Evolutionary conservation across 352 stramenopile genomes (phyloP).

Genomic region (Aphanomyces stellatus): DNA sequence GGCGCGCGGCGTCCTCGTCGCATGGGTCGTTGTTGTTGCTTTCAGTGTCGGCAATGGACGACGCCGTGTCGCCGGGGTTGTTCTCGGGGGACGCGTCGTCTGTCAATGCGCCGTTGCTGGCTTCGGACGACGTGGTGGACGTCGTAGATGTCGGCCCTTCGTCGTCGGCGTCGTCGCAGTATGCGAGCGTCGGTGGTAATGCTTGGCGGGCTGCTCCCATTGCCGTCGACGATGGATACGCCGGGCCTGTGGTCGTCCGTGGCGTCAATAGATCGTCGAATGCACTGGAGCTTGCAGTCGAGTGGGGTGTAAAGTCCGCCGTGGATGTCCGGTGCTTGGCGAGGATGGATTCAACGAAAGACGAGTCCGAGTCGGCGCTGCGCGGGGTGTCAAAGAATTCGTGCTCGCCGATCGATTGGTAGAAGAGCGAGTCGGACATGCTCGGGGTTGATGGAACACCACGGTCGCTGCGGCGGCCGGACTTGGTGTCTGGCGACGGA

Average conservation of each 20-base stretch:
- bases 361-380: background rate
- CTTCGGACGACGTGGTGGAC: background rate
- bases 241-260: too few relatives aligned
- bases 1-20: background rate
- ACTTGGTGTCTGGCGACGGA: background rate
- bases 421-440: slow-evolving; percentile 3
- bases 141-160: background rate
- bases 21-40: background rate
- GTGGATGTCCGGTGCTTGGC: background rate
- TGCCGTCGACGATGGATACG: background rate
- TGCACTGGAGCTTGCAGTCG: background rate
- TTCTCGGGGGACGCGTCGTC: background rate
- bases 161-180: background rate
- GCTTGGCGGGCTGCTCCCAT: too few relatives aligned
- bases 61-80: background rate
- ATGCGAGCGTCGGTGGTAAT: background rate
- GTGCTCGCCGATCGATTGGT: background rate
- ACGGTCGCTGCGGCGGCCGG: too few relatives aligned
- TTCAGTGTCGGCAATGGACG: background rate
- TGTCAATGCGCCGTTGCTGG: background rate
- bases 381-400: background rate
- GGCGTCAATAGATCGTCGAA: background rate
- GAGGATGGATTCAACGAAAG: background rate
- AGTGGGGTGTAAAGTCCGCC: background rate
- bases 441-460: background rate